These are phyloP conservation scores for Telopea speciosissima DNA, from an alignment of 177 flowering plant species.

Conservation along the genomic window DNA sequence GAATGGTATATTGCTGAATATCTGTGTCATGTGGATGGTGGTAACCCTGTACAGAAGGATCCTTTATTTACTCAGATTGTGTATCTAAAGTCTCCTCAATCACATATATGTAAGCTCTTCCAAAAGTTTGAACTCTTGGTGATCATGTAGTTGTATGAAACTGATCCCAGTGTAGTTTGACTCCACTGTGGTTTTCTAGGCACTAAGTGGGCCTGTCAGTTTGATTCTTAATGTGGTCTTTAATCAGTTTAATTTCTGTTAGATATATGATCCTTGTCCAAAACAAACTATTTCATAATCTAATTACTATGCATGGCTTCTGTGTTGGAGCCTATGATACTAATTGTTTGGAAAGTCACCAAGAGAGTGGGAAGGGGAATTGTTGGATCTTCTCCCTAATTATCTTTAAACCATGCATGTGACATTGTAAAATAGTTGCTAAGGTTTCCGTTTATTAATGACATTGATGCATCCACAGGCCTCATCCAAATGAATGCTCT, in stretches of 20 bases:
- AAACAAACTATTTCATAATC: neutral
- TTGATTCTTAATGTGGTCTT: neutral
- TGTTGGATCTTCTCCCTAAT: neutral
- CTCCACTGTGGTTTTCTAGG: neutral
- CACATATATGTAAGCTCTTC: neutral
- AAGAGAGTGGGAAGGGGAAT: neutral
- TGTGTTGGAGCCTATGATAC: too few species aligned
- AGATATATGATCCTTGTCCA: too few species aligned
- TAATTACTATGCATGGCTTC: too few species aligned
- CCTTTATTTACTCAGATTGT: neutral
- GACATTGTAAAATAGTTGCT: neutral
- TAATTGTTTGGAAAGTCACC: neutral
- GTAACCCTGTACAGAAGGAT: neutral
- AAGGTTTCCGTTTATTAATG: neutral
- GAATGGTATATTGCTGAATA: neutral
- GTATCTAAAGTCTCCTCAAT: neutral
- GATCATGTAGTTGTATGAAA: neutral
- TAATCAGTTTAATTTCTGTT: neutral
- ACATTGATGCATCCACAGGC: slow-evolving; percentile 41
- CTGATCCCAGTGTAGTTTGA: neutral
- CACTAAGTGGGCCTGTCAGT: neutral
- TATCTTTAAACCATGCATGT: neutral
- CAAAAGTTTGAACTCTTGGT: neutral
- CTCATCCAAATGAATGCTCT: slow-evolving; percentile 97
- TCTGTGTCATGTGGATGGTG: neutral